Evolutionary conservation across 2,329 filamentous ascomycete genomes (phyloP).

Genomic region (Delphinella strobiligena): DNA sequence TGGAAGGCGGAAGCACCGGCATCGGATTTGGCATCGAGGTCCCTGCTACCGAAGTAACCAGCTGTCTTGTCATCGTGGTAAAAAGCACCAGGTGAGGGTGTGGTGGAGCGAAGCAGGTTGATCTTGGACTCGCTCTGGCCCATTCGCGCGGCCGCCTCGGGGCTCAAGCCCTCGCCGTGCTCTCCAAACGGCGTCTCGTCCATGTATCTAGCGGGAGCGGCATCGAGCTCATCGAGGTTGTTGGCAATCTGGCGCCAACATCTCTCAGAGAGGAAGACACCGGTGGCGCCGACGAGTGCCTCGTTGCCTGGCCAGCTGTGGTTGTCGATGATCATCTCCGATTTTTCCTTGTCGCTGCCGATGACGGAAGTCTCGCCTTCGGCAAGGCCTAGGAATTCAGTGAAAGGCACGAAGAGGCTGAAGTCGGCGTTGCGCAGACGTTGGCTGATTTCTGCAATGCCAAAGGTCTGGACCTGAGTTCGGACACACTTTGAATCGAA

Average conservation of each 20-base stretch:
- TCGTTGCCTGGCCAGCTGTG: conserved; percentile 89
- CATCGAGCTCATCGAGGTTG: conserved; percentile 52
- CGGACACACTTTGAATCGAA: conserved; percentile 98
- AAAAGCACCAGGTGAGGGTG: conserved; percentile 43
- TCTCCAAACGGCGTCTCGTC: conserved; percentile 47
- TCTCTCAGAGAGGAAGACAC: conserved; percentile 87
- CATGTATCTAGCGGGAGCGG: conserved; percentile 42
- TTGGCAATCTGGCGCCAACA: conserved; percentile 89
- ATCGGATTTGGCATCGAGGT: conserved; percentile 77
- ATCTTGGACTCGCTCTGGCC: conserved; percentile 49
- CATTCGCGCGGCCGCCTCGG: conserved; percentile 36
- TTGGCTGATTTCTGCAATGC: conserved; percentile 94
- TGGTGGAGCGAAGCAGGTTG: conserved; percentile 37
- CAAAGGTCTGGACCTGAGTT: conserved; percentile 86
- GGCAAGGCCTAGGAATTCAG: conserved; percentile 81
- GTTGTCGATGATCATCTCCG: conserved; percentile 80
- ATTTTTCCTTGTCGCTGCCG: conserved; percentile 84
- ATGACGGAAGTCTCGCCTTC: conserved; percentile 77
- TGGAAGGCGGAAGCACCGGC: conserved; percentile 85
- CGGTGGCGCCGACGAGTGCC: conserved; percentile 78
- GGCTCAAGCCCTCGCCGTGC: conserved; percentile 48
- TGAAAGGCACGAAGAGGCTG: conserved; percentile 88
- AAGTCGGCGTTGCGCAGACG: conserved; percentile 87
- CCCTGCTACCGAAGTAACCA: conserved; percentile 70
- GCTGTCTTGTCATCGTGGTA: conserved; percentile 65